phyloP scores from a whole-genome alignment of 768 basidiomycete species.

The Galerina sulciceps region DNA sequence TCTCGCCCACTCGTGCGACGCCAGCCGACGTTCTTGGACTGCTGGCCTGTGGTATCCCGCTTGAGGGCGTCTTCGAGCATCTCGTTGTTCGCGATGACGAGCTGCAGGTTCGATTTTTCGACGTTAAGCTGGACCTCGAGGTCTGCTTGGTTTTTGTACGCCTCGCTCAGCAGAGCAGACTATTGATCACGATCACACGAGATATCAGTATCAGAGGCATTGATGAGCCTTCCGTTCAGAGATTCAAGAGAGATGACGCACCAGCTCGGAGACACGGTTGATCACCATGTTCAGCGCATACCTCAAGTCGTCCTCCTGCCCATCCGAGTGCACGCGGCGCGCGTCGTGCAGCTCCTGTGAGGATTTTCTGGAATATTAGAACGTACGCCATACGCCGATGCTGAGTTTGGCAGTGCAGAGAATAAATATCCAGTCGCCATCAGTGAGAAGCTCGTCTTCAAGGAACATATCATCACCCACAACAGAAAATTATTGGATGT shows the following conservation, averaged over 20 bases:
- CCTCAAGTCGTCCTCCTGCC: conserved; percentile 79
- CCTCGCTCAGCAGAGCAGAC: conserved; percentile 67
- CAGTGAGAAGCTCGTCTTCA: too few species aligned
- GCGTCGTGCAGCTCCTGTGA: conserved; percentile 78
- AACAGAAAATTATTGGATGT: too few species aligned
- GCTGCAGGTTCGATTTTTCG: conserved; percentile 85
- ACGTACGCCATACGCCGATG: too few species aligned
- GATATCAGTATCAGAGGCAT: background rate
- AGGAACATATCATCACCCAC: too few species aligned
- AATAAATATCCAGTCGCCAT: too few species aligned
- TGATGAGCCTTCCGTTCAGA: background rate
- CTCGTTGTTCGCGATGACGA: conserved; percentile 91
- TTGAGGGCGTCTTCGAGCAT: conserved; percentile 93
- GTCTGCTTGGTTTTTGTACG: conserved; percentile 74
- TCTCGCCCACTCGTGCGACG: conserved; percentile 55
- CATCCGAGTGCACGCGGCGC: conserved; percentile 67
- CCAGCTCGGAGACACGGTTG: conserved; percentile 68
- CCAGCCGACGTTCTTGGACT: conserved; percentile 77
- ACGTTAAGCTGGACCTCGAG: conserved; percentile 86
- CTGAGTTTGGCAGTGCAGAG: too few species aligned
- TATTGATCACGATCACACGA: conserved; percentile 32
- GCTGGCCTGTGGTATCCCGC: conserved; percentile 51
- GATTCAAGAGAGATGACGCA: conserved; percentile 31
- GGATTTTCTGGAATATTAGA: too few species aligned
- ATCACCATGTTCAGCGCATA: conserved; percentile 74